Conservation (phyloP, 805 yeast species). For the Candida loeiensis region DNA sequence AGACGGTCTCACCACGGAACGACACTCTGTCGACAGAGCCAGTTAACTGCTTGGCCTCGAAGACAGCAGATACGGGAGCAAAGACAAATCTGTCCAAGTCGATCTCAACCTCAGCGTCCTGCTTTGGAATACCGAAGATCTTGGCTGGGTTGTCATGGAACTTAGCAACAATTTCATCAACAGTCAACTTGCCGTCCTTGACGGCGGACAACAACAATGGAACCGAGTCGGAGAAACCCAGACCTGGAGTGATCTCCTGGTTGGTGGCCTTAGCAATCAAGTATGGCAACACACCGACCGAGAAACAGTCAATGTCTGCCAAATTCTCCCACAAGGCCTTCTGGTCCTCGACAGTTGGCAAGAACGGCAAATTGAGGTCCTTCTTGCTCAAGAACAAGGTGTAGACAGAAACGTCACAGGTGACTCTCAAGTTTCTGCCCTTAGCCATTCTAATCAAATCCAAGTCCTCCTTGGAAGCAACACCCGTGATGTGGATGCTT, state of each 20-base stretch:
- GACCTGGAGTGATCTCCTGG: conserved; percentile 59
- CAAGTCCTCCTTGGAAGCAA: conserved; percentile 75
- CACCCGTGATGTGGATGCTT: conserved; percentile 84
- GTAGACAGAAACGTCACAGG: conserved; percentile 84
- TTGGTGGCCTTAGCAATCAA: conserved; percentile 65
- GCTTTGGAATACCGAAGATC: conserved; percentile 80
- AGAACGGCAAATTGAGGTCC: conserved; percentile 64
- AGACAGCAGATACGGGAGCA: conserved; percentile 26
- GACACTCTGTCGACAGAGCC: conserved; percentile 91
- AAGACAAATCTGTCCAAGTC: conserved; percentile 69
- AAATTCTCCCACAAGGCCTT: conserved; percentile 76
- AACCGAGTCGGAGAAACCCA: conserved; percentile 75
- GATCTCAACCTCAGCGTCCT: conserved; percentile 74
- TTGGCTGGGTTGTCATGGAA: conserved; percentile 78
- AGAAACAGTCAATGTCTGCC: conserved; percentile 75
- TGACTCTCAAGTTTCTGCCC: conserved; percentile 73
- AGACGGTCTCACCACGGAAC: conserved; percentile 72
- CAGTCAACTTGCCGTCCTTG: conserved; percentile 62
- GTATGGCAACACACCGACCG: conserved; percentile 78
- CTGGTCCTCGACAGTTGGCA: conserved; percentile 82
- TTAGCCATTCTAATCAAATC: conserved; percentile 82
- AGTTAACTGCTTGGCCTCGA: conserved; percentile 49
- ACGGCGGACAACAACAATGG: conserved; percentile 84
- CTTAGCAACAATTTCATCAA: conserved; percentile 67
- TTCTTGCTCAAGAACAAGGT: conserved; percentile 72